phyloP scores from a whole-genome alignment of 345 rosid genomes.

The Aegle marmelos region DNA sequence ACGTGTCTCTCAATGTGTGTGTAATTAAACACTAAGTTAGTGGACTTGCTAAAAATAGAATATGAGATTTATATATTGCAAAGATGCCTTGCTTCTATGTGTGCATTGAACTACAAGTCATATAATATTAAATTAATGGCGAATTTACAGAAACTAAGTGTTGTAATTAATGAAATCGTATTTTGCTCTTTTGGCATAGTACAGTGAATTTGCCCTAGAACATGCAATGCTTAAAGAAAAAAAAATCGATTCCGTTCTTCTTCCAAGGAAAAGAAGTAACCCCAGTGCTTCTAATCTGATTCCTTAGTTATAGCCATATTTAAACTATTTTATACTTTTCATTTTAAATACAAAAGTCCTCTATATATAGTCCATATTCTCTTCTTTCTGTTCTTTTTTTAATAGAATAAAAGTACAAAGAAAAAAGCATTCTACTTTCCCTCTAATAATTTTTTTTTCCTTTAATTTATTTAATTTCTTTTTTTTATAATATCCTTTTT shows the following conservation, averaged over 20 bases:
- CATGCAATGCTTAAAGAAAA: background rate
- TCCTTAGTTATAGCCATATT: background rate
- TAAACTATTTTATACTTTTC: no score
- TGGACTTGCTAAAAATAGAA: background rate
- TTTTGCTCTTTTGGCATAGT: background rate
- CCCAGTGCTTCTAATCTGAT: background rate
- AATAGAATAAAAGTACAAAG: background rate
- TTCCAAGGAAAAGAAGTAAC: background rate
- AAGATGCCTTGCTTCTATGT: constrained; percentile 9
- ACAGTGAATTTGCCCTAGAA: constrained; percentile 24
- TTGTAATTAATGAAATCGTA: no score
- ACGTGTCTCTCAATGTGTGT: background rate
- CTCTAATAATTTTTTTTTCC: no score
- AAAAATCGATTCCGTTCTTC: background rate
- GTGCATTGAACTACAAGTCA: background rate
- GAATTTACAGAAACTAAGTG: background rate
- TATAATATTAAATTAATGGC: background rate
- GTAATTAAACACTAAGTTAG: background rate
- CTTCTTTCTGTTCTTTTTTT: background rate
- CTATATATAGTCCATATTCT: background rate
- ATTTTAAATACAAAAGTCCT: background rate
- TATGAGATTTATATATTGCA: background rate
- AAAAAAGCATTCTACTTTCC: background rate
- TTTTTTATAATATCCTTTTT: no score
- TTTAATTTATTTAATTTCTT: no score